A percentile compares a stretch with the other conserved stretches of the same genome.
Evolutionary conservation across 306 rosid species (phyloP).

Genomic region (Astragalus membranaceus): DNA sequence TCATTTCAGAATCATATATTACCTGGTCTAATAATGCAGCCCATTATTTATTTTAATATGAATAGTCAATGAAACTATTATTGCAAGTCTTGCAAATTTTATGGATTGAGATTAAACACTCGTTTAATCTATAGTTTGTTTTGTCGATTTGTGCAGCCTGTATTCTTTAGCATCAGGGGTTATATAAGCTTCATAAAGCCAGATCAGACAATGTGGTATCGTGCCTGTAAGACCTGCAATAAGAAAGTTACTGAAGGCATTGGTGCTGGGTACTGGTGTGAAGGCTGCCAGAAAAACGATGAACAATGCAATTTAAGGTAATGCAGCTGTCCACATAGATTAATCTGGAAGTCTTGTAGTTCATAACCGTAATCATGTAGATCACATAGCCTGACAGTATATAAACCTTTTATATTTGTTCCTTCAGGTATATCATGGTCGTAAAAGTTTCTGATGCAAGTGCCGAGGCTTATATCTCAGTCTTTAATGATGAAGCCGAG

Average conservation of each 20-base stretch:
- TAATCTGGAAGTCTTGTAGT: not conserved
- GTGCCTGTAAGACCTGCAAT: conserved; percentile 83
- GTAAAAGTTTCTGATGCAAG: conserved; percentile 55
- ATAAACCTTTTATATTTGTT: not conserved
- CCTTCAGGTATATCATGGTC: conserved; percentile 55
- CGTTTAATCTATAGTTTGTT: not conserved
- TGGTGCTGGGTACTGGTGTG: conserved; percentile 84
- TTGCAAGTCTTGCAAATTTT: not conserved
- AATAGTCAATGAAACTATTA: not conserved
- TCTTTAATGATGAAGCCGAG: conserved; percentile 77
- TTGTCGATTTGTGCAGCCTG: conserved; percentile 48
- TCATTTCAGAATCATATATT: not conserved
- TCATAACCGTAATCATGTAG: not conserved
- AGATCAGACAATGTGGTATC: conserved; percentile 92
- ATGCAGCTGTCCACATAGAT: not conserved
- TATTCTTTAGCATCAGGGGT: conserved; percentile 59
- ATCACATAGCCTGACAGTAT: not conserved
- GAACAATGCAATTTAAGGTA: conserved; percentile 72
- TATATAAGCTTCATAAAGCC: conserved; percentile 59
- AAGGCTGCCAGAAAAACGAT: conserved; percentile 76
- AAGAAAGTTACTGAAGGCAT: conserved; percentile 77
- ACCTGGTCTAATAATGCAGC: not conserved
- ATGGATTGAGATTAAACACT: not conserved
- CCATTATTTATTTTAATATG: not conserved
- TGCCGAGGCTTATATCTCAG: conserved; percentile 53